A percentile compares a stretch with the other conserved stretches of the same genome.
Conservation (phyloP, 169 alveolate genomes). For the Plasmodium cynomolgi region DNA sequence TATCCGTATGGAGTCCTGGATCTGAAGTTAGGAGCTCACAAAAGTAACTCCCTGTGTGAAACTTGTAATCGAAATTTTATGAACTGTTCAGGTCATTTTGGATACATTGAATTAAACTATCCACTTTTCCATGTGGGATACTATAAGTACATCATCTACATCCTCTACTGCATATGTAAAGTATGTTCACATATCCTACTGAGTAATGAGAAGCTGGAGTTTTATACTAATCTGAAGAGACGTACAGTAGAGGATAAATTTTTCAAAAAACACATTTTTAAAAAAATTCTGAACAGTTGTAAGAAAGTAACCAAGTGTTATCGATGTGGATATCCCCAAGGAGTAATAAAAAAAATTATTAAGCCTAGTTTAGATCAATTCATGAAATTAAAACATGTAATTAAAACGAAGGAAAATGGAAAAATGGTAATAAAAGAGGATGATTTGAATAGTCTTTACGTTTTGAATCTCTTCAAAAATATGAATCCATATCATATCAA, state of each 20-base stretch:
- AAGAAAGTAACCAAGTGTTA: slow-evolving; percentile 87
- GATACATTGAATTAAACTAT: slow-evolving; percentile 93
- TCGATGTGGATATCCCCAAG: slow-evolving; percentile 89
- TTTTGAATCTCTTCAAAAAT: slow-evolving; percentile 90
- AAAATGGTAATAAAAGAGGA: slow-evolving; percentile 84
- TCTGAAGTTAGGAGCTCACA: slow-evolving; percentile 81
- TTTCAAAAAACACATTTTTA: slow-evolving; percentile 84
- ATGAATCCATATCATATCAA: slow-evolving; percentile 93
- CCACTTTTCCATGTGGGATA: slow-evolving; percentile 99
- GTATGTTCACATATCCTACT: slow-evolving; percentile 91
- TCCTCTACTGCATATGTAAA: slow-evolving; percentile 94
- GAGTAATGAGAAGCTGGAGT: slow-evolving; percentile 86
- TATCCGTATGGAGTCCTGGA: slow-evolving; percentile 88
- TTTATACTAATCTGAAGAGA: slow-evolving; percentile 79
- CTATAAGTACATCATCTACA: slow-evolving; percentile 93
- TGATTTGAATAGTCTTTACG: slow-evolving; percentile 93
- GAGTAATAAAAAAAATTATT: slow-evolving; percentile 86
- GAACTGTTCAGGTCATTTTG: slow-evolving; percentile 99
- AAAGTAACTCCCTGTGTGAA: slow-evolving; percentile 87
- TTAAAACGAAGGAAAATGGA: slow-evolving; percentile 85
- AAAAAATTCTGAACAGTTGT: slow-evolving; percentile 87
- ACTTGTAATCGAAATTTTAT: slow-evolving; percentile 91
- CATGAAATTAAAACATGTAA: slow-evolving; percentile 88
- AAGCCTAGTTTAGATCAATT: slow-evolving; percentile 91
- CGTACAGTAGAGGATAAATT: slow-evolving; percentile 83